Percentiles rank a stretch among this genome's conserved stretches.
phyloP scores from a whole-genome alignment of 441 rosid species.

The Cnidoscolus chayamansa region DNA sequence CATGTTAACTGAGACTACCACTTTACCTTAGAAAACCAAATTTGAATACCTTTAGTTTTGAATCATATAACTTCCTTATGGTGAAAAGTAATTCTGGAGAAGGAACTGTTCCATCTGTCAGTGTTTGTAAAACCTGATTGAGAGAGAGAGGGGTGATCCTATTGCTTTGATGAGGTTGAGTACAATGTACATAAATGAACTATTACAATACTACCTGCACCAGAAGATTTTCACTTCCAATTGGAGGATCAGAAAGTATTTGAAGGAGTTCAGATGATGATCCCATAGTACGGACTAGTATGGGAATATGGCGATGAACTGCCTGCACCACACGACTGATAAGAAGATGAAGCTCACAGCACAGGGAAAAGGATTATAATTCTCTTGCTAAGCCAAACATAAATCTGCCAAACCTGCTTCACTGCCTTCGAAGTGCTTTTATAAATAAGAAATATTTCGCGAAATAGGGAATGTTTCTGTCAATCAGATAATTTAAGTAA shows the following conservation, averaged over 20 bases:
- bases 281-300: constrained; percentile 96
- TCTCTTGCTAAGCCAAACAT: constrained; percentile 16
- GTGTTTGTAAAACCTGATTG: constrained; percentile 81
- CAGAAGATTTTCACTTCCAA: constrained; percentile 85
- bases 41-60: constrained; percentile 75
- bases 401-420: constrained; percentile 63
- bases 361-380: constrained; percentile 17
- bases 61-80: constrained; percentile 77
- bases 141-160: constrained; percentile 18
- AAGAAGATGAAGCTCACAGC: constrained; percentile 25
- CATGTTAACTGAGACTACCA: constrained; percentile 30
- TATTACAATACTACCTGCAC: constrained; percentile 71
- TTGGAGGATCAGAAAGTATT: constrained; percentile 90
- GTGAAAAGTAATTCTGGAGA: constrained; percentile 74
- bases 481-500: constrained; percentile 28
- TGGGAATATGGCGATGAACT: constrained; percentile 82
- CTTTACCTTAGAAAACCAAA: constrained; percentile 15
- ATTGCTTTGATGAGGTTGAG: constrained; percentile 19
- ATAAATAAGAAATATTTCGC: constrained; percentile 69
- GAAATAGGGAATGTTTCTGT: constrained; percentile 94
- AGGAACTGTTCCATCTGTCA: constrained; percentile 83
- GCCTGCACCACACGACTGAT: constrained; percentile 59
- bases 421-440: constrained; percentile 61
- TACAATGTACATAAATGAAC: constrained; percentile 21
- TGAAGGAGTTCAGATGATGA: constrained; percentile 84